These are phyloP conservation scores for Somion occarium DNA, from an alignment of 1,284 basidiomycete species.

Conservation along the genomic window DNA sequence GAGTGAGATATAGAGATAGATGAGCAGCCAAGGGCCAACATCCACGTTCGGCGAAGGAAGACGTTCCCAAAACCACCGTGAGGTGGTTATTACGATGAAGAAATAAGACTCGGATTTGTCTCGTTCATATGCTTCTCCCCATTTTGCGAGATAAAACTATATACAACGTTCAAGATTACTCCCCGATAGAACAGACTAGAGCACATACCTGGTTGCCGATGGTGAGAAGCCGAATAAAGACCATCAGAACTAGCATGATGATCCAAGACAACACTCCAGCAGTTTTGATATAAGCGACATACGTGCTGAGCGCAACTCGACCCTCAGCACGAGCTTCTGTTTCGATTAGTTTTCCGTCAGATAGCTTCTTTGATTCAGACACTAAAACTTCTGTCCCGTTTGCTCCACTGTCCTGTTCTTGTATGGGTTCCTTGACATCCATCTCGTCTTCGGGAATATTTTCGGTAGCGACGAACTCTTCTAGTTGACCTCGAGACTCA, in stretches of 20 bases:
- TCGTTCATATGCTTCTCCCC: constrained; percentile 56
- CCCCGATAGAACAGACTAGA: background rate
- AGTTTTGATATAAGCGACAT: constrained; percentile 56
- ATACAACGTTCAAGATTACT: background rate
- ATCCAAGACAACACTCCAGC: constrained; percentile 56
- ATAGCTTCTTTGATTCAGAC: constrained; percentile 14
- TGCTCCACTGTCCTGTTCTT: constrained; percentile 34
- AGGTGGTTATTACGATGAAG: constrained; percentile 14
- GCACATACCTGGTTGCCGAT: constrained; percentile 50
- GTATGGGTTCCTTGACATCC: constrained; percentile 16
- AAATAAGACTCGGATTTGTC: constrained; percentile 24
- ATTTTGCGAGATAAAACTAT: constrained; percentile 60
- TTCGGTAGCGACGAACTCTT: constrained; percentile 46
- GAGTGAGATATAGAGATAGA: constrained; percentile 59
- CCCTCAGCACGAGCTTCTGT: constrained; percentile 63
- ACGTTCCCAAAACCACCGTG: constrained; percentile 34
- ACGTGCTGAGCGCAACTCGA: constrained; percentile 53
- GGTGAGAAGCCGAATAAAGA: constrained; percentile 51
- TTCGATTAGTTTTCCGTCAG: constrained; percentile 53
- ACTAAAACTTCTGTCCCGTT: too few relatives aligned
- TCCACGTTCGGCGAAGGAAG: constrained; percentile 54
- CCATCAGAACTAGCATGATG: constrained; percentile 46
- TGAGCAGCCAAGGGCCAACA: constrained; percentile 61
- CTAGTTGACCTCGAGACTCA: constrained; percentile 45
- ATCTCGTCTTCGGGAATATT: constrained; percentile 30